Percentiles rank a stretch among this genome's conserved stretches.
phyloP scores from a whole-genome alignment of 306 rosid species.

The Potentilla sterilis region DNA sequence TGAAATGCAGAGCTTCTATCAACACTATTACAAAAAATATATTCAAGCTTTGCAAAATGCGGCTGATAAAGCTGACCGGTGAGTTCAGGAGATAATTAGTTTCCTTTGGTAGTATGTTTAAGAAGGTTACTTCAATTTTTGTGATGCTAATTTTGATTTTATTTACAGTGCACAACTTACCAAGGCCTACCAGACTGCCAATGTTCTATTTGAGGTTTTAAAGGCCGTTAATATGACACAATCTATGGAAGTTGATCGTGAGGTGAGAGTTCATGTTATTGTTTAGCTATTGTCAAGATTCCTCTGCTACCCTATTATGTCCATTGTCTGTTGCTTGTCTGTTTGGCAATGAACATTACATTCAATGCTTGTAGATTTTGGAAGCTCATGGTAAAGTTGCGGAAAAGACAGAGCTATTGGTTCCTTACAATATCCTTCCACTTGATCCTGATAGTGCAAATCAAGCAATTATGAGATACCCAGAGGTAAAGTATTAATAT shows the following conservation, averaged over 20 bases:
- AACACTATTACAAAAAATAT: constrained; percentile 93
- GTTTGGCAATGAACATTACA: not conserved
- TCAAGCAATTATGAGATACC: constrained; percentile 93
- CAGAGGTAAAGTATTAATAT: constrained; percentile 56
- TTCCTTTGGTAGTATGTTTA: not conserved
- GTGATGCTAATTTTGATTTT: constrained; percentile 20
- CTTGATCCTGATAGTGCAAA: constrained; percentile 96
- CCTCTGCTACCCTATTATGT: not conserved
- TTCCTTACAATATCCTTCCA: constrained; percentile 96
- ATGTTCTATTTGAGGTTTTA: constrained; percentile 95
- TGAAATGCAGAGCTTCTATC: constrained; percentile 98
- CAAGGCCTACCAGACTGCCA: constrained; percentile 97
- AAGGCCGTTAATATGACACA: constrained; percentile 98
- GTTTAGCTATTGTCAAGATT: not conserved
- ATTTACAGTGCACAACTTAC: constrained; percentile 84
- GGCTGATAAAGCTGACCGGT: constrained; percentile 98
- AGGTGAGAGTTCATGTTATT: constrained; percentile 44
- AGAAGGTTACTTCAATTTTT: constrained; percentile 12
- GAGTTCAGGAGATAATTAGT: constrained; percentile 21
- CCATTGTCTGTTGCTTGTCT: not conserved
- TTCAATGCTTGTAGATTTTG: constrained; percentile 52
- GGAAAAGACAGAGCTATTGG: constrained; percentile 86
- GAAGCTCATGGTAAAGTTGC: constrained; percentile 96
- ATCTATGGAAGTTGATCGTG: constrained; percentile 94
- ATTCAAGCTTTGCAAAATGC: constrained; percentile 94